A percentile compares a stretch with the other conserved stretches of the same genome.
phyloP scores from a whole-genome alignment of 257 asterid genomes.

The Dorcoceras hygrometricum region DNA sequence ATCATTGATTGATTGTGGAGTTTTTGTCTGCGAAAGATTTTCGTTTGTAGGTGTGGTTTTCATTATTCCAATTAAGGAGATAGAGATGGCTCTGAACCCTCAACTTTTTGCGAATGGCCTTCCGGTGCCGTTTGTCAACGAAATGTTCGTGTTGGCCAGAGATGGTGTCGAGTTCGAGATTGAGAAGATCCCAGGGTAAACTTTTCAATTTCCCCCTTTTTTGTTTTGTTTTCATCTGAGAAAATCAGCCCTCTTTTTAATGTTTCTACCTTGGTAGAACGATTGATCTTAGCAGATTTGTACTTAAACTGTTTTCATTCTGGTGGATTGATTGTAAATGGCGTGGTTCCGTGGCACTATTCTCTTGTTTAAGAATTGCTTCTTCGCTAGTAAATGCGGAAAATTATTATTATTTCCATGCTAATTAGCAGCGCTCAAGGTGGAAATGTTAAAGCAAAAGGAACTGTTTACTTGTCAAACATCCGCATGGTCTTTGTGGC shows the following conservation, averaged over 20 bases:
- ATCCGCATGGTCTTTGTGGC: conserved; percentile 95
- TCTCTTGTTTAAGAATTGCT: background rate
- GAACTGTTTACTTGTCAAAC: conserved; percentile 84
- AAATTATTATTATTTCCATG: conserved; percentile 2
- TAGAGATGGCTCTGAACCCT: conserved; percentile 78
- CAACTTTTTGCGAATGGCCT: conserved; percentile 77
- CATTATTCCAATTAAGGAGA: background rate
- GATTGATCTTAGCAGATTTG: background rate
- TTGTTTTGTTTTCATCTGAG: background rate
- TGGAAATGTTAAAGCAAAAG: conserved; percentile 78
- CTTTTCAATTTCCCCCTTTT: background rate
- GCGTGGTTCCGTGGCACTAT: background rate
- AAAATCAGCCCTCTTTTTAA: background rate
- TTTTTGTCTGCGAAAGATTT: background rate
- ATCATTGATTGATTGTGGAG: background rate
- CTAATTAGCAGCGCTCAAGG: conserved; percentile 50
- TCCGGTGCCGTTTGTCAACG: conserved; percentile 89
- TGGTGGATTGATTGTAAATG: conserved; percentile 1
- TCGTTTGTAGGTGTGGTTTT: background rate
- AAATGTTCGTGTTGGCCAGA: conserved; percentile 80
- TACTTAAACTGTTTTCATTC: background rate
- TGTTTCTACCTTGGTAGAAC: no score
- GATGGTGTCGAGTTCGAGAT: conserved; percentile 89
- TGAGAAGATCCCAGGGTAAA: conserved; percentile 82
- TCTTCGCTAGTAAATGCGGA: conserved; percentile 9